Evolutionary conservation across 2,329 filamentous ascomycete genomes (phyloP).

Genomic region (Rosellinia necatrix): DNA sequence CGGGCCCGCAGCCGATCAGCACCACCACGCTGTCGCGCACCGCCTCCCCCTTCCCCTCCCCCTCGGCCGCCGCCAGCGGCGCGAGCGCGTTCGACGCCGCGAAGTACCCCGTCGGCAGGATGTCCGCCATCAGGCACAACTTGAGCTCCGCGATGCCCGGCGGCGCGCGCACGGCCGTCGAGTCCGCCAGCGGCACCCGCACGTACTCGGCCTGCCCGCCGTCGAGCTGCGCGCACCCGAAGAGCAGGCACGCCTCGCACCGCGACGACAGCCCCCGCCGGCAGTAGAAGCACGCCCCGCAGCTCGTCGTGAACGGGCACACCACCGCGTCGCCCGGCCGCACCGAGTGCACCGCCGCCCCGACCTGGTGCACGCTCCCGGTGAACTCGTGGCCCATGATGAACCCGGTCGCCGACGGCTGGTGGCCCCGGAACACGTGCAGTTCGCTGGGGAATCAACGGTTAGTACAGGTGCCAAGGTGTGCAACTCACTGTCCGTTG

Average conservation of each 20-base stretch:
- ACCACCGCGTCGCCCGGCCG: constrained; percentile 20
- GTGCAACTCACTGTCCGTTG: too few species aligned
- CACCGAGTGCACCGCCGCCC: constrained; percentile 13
- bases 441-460: constrained; percentile 10
- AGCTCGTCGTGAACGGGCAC: constrained; percentile 25
- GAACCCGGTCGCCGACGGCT: constrained; percentile 23
- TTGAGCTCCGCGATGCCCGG: constrained; percentile 15
- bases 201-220: constrained; percentile 29
- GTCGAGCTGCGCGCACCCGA: constrained; percentile 23
- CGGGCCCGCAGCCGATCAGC: constrained; percentile 25
- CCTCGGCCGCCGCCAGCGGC: neutral
- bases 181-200: constrained; percentile 23
- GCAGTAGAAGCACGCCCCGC: constrained; percentile 30
- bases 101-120: constrained; percentile 28
- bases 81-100: constrained; percentile 21
- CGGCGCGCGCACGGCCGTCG: constrained; percentile 23
- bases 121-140: constrained; percentile 27
- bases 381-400: constrained; percentile 30
- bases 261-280: constrained; percentile 21
- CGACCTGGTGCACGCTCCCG: constrained; percentile 15
- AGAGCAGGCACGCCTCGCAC: constrained; percentile 24
- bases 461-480: too few species aligned
- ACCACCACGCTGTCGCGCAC: constrained; percentile 19
- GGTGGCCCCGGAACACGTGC: constrained; percentile 26
- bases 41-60: too few species aligned